Percentiles rank a stretch among this genome's conserved stretches.
phyloP scores from a whole-genome alignment of 2,329 filamentous ascomycete species.

The Aureobasidium melanogenum region DNA sequence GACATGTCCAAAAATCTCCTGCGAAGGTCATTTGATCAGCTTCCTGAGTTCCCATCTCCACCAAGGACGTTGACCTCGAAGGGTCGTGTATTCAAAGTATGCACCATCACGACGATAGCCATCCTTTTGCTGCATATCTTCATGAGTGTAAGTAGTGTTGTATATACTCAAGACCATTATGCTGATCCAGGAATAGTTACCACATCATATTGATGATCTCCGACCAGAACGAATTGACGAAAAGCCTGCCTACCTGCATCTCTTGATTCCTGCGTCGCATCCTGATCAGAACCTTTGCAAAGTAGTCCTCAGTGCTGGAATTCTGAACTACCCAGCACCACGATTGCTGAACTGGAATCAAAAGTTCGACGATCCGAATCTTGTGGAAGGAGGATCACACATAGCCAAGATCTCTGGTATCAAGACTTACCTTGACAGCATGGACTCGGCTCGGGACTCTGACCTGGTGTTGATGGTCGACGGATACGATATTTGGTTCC shows the following conservation, averaged over 20 bases:
- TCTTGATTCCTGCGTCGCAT: conserved; percentile 6
- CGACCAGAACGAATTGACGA: neutral
- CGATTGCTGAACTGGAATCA: conserved; percentile 19
- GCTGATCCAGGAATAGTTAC: neutral
- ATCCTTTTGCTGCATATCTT: neutral
- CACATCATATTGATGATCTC: neutral
- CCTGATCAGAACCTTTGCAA: conserved; percentile 17
- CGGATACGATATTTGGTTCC: conserved; percentile 55
- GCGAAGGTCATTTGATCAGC: neutral
- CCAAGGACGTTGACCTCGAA: neutral
- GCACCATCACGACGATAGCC: neutral
- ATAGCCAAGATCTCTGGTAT: conserved; percentile 21
- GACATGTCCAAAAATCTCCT: neutral
- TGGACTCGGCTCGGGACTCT: conserved; percentile 17
- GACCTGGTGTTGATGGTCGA: conserved; percentile 58
- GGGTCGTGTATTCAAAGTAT: neutral
- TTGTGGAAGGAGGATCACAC: conserved; percentile 15
- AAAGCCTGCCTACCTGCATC: neutral
- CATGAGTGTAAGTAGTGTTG: neutral
- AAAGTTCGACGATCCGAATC: neutral
- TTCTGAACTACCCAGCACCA: conserved; percentile 19
- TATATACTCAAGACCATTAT: neutral
- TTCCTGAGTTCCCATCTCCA: neutral
- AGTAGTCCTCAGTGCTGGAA: conserved; percentile 17
- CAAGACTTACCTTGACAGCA: conserved; percentile 20